These are phyloP conservation scores for Globisporangium paddicum DNA, from an alignment of 352 stramenopile species.

Conservation along the genomic window DNA sequence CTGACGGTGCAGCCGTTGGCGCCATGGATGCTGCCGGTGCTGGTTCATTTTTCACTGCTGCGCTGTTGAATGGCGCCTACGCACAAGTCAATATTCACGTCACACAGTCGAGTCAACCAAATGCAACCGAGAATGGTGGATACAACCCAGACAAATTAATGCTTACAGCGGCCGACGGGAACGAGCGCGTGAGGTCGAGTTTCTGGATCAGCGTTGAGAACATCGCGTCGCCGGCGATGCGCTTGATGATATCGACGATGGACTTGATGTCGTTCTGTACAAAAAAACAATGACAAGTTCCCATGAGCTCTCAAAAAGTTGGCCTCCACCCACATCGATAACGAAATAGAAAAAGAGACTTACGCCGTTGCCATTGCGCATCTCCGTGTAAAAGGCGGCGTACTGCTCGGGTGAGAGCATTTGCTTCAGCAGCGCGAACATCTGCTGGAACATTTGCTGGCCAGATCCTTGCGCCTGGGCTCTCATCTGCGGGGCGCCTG, in stretches of 20 bases:
- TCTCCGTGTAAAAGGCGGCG: constrained; percentile 72
- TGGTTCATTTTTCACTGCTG: constrained; percentile 32
- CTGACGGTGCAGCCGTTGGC: not conserved
- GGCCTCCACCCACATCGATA: too few species aligned
- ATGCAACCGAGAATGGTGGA: not conserved
- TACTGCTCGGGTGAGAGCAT: constrained; percentile 84
- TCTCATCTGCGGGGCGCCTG: constrained; percentile 20
- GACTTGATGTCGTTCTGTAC: constrained; percentile 81
- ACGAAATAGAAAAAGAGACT: not conserved
- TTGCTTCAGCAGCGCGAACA: constrained; percentile 80
- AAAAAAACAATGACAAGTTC: not conserved
- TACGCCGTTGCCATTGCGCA: constrained; percentile 75
- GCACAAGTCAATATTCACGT: not conserved
- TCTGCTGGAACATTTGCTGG: constrained; percentile 86
- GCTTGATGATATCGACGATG: constrained; percentile 87
- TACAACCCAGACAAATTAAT: not conserved
- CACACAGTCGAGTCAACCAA: too few species aligned
- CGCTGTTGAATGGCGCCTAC: constrained; percentile 1
- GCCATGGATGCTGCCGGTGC: not conserved
- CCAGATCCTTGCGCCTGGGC: constrained; percentile 44
- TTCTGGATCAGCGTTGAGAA: constrained; percentile 82
- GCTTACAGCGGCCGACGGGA: constrained; percentile 30
- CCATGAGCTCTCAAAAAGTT: not conserved
- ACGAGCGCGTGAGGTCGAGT: constrained; percentile 68
- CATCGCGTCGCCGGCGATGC: constrained; percentile 73